A percentile compares a stretch with the other conserved stretches of the same genome.
Evolutionary conservation across 768 basidiomycete genomes (phyloP).

Genomic region (Cystofilobasidium ferigula): DNA sequence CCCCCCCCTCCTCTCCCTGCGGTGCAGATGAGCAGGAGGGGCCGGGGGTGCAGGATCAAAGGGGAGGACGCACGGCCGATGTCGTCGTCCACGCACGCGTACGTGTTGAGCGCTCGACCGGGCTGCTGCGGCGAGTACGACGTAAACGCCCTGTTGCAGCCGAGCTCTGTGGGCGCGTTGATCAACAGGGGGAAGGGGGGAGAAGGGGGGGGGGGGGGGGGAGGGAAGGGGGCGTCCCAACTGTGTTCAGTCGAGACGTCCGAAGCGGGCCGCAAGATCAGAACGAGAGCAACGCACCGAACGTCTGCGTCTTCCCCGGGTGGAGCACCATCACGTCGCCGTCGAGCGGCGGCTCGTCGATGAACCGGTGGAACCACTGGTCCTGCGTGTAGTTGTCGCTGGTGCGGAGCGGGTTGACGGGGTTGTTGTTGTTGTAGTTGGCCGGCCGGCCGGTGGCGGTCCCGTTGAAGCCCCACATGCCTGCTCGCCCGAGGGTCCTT

Average conservation of each 20-base stretch:
- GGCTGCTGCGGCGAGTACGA: not conserved
- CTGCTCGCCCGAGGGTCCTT: not conserved
- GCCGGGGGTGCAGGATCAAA: too few species aligned
- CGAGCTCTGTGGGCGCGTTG: too few species aligned
- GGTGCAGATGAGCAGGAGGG: too few species aligned
- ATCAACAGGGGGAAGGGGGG: too few species aligned
- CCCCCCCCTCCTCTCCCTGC: too few species aligned
- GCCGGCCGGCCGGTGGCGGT: not conserved
- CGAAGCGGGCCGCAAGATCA: too few species aligned
- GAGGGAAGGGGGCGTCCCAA: too few species aligned
- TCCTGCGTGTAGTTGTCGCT: not conserved
- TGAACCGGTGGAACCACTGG: conserved; percentile 3
- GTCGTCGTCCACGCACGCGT: not conserved
- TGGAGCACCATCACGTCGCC: not conserved
- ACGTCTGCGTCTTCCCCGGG: not conserved
- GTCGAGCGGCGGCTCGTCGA: not conserved
- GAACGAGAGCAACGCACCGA: not conserved
- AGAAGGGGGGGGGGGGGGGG: too few species aligned
- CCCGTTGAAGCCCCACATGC: conserved; percentile 5
- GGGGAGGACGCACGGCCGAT: conserved; percentile 36
- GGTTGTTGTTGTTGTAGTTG: not conserved
- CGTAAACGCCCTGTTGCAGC: not conserved
- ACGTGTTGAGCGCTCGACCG: not conserved
- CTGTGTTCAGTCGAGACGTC: too few species aligned
- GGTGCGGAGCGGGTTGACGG: not conserved